phyloP scores from a whole-genome alignment of 176 grass and related monocot genomes.

The Pontederia paniculata region DNA sequence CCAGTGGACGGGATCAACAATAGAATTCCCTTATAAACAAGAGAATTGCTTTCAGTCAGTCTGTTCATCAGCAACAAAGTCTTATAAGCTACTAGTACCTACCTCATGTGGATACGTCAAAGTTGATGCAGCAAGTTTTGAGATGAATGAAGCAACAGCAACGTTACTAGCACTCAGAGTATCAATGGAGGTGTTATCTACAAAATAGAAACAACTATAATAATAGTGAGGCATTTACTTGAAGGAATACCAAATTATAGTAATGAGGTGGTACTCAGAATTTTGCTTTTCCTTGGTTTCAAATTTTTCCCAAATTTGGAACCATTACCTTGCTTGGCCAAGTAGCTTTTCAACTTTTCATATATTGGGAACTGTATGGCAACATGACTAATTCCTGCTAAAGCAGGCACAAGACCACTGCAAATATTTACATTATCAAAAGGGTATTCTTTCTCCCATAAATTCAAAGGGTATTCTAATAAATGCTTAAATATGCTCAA shows the following conservation, averaged over 20 bases:
- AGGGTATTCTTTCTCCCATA: background rate
- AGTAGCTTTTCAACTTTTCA: slow-evolving; percentile 61
- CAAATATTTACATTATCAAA: background rate
- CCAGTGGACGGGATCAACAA: background rate
- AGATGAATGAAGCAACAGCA: slow-evolving; percentile 61
- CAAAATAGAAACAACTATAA: background rate
- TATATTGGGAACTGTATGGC: slow-evolving; percentile 74
- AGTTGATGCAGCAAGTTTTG: slow-evolving; percentile 58
- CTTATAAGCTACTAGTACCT: too few species aligned
- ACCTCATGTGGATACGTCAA: slow-evolving; percentile 95
- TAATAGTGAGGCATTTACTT: slow-evolving; percentile 3
- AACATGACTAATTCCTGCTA: slow-evolving; percentile 76
- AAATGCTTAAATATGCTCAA: slow-evolving; percentile 4
- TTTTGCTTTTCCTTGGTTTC: background rate
- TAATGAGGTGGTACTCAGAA: background rate
- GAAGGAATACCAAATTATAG: slow-evolving; percentile 18
- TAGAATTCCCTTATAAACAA: too few species aligned
- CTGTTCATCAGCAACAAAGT: too few species aligned
- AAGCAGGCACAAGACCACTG: slow-evolving; percentile 74
- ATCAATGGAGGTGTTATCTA: slow-evolving; percentile 70
- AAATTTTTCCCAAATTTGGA: background rate
- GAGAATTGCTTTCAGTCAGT: too few species aligned
- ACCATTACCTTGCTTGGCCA: slow-evolving; percentile 28
- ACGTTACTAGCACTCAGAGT: slow-evolving; percentile 43
- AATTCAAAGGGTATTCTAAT: background rate